These are phyloP conservation scores for Zea luxurians DNA, from an alignment of 176 grass and related monocot genomes.

Conservation along the genomic window DNA sequence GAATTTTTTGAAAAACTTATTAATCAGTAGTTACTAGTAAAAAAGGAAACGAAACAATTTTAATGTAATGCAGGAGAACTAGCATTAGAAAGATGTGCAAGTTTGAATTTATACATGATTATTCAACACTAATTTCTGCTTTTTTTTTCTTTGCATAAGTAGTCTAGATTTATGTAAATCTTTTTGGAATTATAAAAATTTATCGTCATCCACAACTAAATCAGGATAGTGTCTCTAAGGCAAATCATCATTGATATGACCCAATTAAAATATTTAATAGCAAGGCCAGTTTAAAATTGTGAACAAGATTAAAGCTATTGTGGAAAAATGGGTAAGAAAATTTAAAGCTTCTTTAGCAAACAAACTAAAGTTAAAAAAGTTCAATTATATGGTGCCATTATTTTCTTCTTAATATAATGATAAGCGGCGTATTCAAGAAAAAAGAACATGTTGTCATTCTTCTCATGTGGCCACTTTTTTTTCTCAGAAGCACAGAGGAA, in stretches of 20 bases:
- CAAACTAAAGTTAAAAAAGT: not conserved
- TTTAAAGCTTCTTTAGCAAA: not conserved
- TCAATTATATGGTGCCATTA: not conserved
- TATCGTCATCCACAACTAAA: not conserved
- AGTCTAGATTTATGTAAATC: not conserved
- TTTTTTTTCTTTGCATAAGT: not conserved
- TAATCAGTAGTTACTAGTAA: not conserved
- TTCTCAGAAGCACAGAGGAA: too few relatives aligned
- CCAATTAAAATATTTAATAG: slow-evolving; percentile 14
- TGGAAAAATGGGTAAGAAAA: not conserved
- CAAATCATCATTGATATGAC: not conserved
- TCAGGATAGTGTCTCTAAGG: not conserved
- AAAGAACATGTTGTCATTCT: not conserved
- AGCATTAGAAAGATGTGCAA: not conserved
- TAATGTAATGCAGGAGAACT: not conserved
- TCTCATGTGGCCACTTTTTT: not conserved
- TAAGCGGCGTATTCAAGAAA: not conserved
- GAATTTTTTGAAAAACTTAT: not conserved
- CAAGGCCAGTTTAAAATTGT: not conserved
- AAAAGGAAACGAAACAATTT: not conserved
- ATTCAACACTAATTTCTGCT: not conserved
- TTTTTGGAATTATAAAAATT: not conserved
- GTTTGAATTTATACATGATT: not conserved
- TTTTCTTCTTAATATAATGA: not conserved
- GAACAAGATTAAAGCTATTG: not conserved